Conservation (phyloP, 306 rosid genomes). For the Fragaria ananassa region DNA sequence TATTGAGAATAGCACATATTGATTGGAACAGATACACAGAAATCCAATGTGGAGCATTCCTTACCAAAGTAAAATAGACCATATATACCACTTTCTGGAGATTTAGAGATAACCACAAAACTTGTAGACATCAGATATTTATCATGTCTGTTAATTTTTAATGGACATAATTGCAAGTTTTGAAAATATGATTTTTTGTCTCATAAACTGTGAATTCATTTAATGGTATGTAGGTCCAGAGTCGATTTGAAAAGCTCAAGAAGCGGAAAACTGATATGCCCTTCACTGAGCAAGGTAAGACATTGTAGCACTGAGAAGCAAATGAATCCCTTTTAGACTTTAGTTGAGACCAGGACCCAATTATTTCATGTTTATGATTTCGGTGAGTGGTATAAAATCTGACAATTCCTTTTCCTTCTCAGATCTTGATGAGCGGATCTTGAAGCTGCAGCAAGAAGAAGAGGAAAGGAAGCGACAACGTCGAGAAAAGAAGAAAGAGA, state of each 20-base stretch:
- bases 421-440: slow-evolving; percentile 92
- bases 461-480: slow-evolving; percentile 89
- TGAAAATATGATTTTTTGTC: background rate
- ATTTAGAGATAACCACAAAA: background rate
- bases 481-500: slow-evolving; percentile 90
- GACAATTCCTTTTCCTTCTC: slow-evolving; percentile 6
- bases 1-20: background rate
- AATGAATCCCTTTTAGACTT: background rate
- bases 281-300: slow-evolving; percentile 91
- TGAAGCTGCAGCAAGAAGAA: slow-evolving; percentile 96
- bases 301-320: slow-evolving; percentile 1
- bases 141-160: background rate
- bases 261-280: slow-evolving; percentile 73
- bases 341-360: background rate
- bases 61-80: background rate
- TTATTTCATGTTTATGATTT: slow-evolving; percentile 9
- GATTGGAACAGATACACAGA: background rate
- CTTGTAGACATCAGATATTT: background rate
- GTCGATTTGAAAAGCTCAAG: slow-evolving; percentile 79
- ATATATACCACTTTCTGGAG: background rate
- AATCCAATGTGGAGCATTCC: background rate
- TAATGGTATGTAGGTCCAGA: slow-evolving; percentile 70
- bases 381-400: background rate
- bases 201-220: slow-evolving; percentile 20
- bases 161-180: background rate